phyloP scores from a whole-genome alignment of 805 yeast species.

The Pichia californica region DNA sequence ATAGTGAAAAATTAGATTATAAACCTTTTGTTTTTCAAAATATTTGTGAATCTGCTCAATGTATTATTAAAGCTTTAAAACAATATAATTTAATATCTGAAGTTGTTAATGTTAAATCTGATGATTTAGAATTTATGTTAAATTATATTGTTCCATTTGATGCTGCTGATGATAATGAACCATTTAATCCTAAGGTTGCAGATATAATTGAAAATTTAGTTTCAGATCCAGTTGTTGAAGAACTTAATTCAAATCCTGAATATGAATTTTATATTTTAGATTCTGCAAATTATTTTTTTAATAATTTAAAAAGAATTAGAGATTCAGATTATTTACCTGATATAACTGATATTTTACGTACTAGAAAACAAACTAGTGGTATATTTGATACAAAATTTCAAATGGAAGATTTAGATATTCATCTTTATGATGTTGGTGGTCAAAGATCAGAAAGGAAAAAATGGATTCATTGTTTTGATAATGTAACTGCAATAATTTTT shows the following conservation, averaged over 20 bases:
- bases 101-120: slow-evolving; percentile 27
- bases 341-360: slow-evolving; percentile 71
- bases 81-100: slow-evolving; percentile 38
- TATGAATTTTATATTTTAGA: slow-evolving; percentile 79
- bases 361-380: slow-evolving; percentile 90
- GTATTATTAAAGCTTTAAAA: slow-evolving; percentile 58
- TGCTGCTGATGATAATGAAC: slow-evolving; percentile 41
- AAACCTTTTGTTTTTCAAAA: slow-evolving; percentile 76
- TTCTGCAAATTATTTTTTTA: slow-evolving; percentile 73
- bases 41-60: slow-evolving; percentile 68
- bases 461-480: slow-evolving; percentile 95
- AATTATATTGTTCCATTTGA: slow-evolving; percentile 47
- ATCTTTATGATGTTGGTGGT: slow-evolving; percentile 85
- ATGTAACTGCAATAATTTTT: slow-evolving; percentile 81
- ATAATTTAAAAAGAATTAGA: slow-evolving; percentile 57
- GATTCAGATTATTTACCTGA: slow-evolving; percentile 59
- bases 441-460: slow-evolving; percentile 86
- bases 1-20: slow-evolving; percentile 67
- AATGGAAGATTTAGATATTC: slow-evolving; percentile 61
- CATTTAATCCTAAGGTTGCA: slow-evolving; percentile 46
- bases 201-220: slow-evolving; percentile 46
- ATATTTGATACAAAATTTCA: slow-evolving; percentile 77
- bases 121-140: slow-evolving; percentile 39
- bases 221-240: slow-evolving; percentile 49
- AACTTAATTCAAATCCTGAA: slow-evolving; percentile 51